A percentile compares a stretch with the other conserved stretches of the same genome.
These are phyloP conservation scores for Paecilomyces sp. DNA, from an alignment of 2,329 filamentous ascomycete genomes.

Conservation along the genomic window DNA sequence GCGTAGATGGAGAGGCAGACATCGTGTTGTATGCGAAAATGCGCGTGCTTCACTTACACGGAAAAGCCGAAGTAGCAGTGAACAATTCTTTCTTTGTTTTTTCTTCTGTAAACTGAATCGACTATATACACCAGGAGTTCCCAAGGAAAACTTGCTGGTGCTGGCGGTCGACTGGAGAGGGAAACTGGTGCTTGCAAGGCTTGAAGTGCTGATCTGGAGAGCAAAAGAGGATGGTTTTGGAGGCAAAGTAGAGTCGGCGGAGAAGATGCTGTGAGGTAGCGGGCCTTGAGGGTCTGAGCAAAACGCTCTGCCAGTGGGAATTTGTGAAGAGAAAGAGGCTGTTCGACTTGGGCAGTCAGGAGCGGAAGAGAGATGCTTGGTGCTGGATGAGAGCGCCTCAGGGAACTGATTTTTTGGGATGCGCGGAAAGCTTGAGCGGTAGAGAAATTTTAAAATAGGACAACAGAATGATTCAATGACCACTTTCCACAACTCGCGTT, in stretches of 20 bases:
- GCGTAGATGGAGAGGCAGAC: constrained; percentile 57
- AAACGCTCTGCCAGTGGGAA: constrained; percentile 13
- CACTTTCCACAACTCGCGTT: constrained; percentile 7
- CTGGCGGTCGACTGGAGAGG: constrained; percentile 36
- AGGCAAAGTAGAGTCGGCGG: constrained; percentile 23
- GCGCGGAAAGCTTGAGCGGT: constrained; percentile 5
- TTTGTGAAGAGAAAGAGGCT: constrained; percentile 9
- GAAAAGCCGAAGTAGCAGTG: constrained; percentile 37
- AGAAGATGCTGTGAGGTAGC: constrained; percentile 20
- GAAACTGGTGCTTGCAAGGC: constrained; percentile 31
- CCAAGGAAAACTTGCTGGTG: constrained; percentile 92
- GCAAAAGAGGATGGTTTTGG: constrained; percentile 27
- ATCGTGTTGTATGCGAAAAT: constrained; percentile 44
- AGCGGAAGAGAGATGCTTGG: constrained; percentile 7
- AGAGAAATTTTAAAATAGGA: constrained; percentile 11
- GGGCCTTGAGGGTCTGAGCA: constrained; percentile 14
- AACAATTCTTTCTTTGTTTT: constrained; percentile 42
- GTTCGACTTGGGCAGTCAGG: constrained; percentile 7
- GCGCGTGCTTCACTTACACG: constrained; percentile 30
- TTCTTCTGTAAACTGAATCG: constrained; percentile 45
- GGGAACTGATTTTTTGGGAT: constrained; percentile 12
- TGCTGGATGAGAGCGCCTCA: constrained; percentile 15
- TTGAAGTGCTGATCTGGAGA: constrained; percentile 24
- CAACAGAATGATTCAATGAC: constrained; percentile 13
- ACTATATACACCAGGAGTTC: constrained; percentile 81